Evolutionary conservation across 1,284 basidiomycete species (phyloP).

Genomic region (Trichosporon sp.): DNA sequence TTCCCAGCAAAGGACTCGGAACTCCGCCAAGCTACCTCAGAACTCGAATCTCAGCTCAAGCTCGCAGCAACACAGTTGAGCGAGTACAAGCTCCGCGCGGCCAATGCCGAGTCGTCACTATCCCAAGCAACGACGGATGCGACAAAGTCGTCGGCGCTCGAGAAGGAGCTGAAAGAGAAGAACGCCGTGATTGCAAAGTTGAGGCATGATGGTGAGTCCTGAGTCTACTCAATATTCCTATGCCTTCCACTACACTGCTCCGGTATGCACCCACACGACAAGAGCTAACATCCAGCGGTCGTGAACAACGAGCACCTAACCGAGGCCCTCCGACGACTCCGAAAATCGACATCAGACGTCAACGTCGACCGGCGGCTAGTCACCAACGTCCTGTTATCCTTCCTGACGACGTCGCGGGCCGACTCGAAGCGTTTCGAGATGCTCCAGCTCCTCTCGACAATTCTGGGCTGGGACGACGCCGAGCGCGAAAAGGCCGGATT

Average conservation of each 20-base stretch:
- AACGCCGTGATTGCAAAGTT: slow-evolving; percentile 83
- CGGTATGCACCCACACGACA: too few relatives aligned
- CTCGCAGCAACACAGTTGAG: slow-evolving; percentile 67
- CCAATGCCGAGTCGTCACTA: slow-evolving; percentile 70
- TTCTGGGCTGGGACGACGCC: slow-evolving; percentile 81
- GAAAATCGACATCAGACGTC: slow-evolving; percentile 74
- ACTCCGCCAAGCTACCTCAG: slow-evolving; percentile 66
- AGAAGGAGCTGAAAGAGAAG: slow-evolving; percentile 92
- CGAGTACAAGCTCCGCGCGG: slow-evolving; percentile 77
- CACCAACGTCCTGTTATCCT: slow-evolving; percentile 89
- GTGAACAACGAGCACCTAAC: slow-evolving; percentile 97
- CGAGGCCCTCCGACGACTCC: slow-evolving; percentile 87
- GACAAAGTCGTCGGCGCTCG: slow-evolving; percentile 62
- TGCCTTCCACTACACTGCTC: not conserved
- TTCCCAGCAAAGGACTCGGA: slow-evolving; percentile 53
- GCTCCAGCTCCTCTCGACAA: slow-evolving; percentile 77
- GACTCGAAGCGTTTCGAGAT: slow-evolving; percentile 97
- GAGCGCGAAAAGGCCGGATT: slow-evolving; percentile 88
- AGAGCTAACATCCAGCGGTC: slow-evolving; percentile 61
- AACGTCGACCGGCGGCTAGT: slow-evolving; percentile 89
- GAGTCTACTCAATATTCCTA: too few relatives aligned
- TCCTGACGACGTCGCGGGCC: slow-evolving; percentile 80
- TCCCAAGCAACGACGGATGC: slow-evolving; percentile 66
- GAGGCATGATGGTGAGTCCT: slow-evolving; percentile 79
- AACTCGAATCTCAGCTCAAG: slow-evolving; percentile 68